These are phyloP conservation scores for Phytophthora sp. DNA, from an alignment of 352 stramenopile genomes.

Conservation along the genomic window DNA sequence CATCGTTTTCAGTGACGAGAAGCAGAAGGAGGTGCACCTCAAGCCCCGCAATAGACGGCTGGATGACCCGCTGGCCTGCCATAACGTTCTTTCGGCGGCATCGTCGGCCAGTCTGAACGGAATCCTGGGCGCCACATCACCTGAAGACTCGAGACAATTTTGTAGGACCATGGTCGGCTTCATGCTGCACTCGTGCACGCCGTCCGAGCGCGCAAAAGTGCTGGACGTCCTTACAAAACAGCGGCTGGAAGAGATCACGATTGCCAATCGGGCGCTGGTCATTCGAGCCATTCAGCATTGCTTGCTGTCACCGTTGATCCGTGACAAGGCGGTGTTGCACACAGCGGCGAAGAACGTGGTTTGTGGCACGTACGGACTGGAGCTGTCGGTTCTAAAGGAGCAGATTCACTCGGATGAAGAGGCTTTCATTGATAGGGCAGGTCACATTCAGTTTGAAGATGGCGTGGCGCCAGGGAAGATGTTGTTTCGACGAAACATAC, in stretches of 20 bases:
- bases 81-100: conserved; percentile 70
- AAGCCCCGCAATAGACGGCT: conserved; percentile 57
- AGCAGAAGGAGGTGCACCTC: conserved; percentile 77
- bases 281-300: conserved; percentile 83
- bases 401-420: conserved; percentile 76
- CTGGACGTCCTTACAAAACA: conserved; percentile 79
- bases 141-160: conserved; percentile 75
- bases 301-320: conserved; percentile 71
- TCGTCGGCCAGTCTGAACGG: conserved; percentile 75
- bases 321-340: conserved; percentile 70
- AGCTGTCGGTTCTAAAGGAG: conserved; percentile 83
- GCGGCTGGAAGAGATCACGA: conserved; percentile 72
- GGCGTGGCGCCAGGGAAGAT: conserved; percentile 14
- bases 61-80: conserved; percentile 73
- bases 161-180: conserved; percentile 87
- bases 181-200: conserved; percentile 77
- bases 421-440: conserved; percentile 43
- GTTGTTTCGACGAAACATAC: conserved; percentile 6
- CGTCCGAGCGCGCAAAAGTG: conserved; percentile 65
- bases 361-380: conserved; percentile 65
- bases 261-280: conserved; percentile 78
- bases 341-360: conserved; percentile 75
- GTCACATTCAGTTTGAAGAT: conserved; percentile 36
- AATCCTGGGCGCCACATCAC: conserved; percentile 79
- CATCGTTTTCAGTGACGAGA: conserved; percentile 78